A percentile compares a stretch with the other conserved stretches of the same genome.
Conservation (phyloP, 495 filamentous ascomycete genomes). For the Daldinia loculata region DNA sequence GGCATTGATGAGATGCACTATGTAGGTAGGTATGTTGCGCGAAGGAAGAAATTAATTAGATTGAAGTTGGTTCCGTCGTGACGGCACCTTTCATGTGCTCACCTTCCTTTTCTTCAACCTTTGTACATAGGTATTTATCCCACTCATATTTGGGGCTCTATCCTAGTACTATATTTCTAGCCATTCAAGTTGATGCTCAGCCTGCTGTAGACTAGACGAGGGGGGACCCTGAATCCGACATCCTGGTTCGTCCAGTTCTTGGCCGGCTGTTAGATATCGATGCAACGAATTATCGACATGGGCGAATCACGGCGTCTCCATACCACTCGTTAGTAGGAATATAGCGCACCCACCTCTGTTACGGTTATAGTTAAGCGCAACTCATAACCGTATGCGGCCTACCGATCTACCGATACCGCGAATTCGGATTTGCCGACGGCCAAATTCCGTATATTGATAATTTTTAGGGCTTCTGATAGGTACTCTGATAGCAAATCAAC, state of each 20-base stretch:
- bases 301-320: conserved; percentile 37
- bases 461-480: background rate
- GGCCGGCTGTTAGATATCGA: conserved; percentile 17
- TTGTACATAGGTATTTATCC: conserved; percentile 12
- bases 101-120: conserved; percentile 25
- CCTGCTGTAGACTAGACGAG: conserved; percentile 21
- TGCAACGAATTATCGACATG: conserved; percentile 3
- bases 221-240: conserved; percentile 38
- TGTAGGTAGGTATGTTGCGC: conserved; percentile 3
- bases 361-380: conserved; percentile 1
- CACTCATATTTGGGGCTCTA: conserved; percentile 20
- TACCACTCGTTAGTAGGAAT: background rate
- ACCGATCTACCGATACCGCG: conserved; percentile 17
- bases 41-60: conserved; percentile 22
- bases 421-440: conserved; percentile 2
- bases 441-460: background rate
- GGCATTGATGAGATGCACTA: background rate
- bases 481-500: background rate
- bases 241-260: conserved; percentile 39
- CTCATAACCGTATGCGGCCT: conserved; percentile 11
- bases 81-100: conserved; percentile 23
- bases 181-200: conserved; percentile 33
- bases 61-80: conserved; percentile 13
- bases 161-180: conserved; percentile 19
- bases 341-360: conserved; percentile 2